Conservation (phyloP, 768 basidiomycete genomes). For the Lyophyllum shimeji region DNA sequence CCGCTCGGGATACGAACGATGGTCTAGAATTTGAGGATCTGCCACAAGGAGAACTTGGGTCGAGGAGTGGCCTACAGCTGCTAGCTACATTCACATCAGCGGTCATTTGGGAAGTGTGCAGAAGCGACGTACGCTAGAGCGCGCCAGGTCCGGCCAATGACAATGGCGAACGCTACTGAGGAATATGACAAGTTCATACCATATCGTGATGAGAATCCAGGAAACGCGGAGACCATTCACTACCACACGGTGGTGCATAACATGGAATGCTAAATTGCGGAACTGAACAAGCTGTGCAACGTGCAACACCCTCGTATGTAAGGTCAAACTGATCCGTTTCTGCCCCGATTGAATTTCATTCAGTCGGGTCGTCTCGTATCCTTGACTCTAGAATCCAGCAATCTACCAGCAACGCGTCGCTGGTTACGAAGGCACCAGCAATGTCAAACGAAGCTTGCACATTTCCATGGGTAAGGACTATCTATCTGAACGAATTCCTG, state of each 20-base stretch:
- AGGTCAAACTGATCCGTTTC: background rate
- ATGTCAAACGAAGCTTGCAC: background rate
- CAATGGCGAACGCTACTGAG: slow-evolving; percentile 45
- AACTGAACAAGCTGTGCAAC: background rate
- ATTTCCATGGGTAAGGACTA: background rate
- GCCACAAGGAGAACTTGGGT: slow-evolving; percentile 76
- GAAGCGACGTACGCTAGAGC: slow-evolving; percentile 26
- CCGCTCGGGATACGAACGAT: slow-evolving; percentile 69
- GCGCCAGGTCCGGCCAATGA: slow-evolving; percentile 56
- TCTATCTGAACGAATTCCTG: too few species aligned
- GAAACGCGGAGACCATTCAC: slow-evolving; percentile 43
- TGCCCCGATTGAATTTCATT: too few species aligned
- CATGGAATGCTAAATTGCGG: slow-evolving; percentile 13
- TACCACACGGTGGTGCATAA: slow-evolving; percentile 27
- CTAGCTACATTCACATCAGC: slow-evolving; percentile 1
- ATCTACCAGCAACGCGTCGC: background rate
- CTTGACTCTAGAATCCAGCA: background rate
- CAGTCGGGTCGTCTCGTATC: background rate
- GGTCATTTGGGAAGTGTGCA: background rate
- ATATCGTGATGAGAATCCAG: slow-evolving; percentile 67
- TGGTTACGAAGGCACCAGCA: background rate
- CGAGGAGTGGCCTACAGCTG: background rate
- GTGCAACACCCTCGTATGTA: too few species aligned
- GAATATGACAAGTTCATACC: slow-evolving; percentile 71
- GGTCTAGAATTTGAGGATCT: slow-evolving; percentile 86